Percentiles rank a stretch among this genome's conserved stretches.
Conservation (phyloP, 441 rosid species). For the Pelargonium citronellum region DNA sequence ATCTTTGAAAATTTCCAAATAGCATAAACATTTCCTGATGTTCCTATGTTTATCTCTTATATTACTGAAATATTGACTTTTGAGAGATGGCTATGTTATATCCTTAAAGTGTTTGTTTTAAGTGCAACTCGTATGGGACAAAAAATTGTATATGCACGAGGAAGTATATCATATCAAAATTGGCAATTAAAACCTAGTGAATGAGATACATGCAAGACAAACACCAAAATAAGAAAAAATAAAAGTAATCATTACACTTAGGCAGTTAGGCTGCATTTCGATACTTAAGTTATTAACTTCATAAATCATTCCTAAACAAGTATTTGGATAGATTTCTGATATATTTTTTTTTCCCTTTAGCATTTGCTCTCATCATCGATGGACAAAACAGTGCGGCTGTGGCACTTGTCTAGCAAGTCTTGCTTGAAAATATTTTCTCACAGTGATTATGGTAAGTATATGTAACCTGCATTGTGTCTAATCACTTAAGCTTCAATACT, state of each 20-base stretch:
- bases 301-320: background rate
- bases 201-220: background rate
- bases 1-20: too few relatives aligned
- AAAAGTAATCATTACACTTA: background rate
- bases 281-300: background rate
- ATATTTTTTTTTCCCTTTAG: conserved; percentile 33
- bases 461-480: conserved; percentile 15
- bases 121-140: too few relatives aligned
- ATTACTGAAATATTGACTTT: background rate
- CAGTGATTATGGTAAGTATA: conserved; percentile 54
- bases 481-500: too few relatives aligned
- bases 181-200: background rate
- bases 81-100: background rate
- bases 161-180: too few relatives aligned
- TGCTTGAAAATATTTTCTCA: conserved; percentile 68
- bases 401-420: conserved; percentile 59
- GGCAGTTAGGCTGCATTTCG: background rate
- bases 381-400: conserved; percentile 75
- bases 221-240: background rate
- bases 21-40: too few relatives aligned
- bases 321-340: background rate
- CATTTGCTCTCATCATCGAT: conserved; percentile 68
- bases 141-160: too few relatives aligned
- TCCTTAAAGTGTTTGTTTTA: too few relatives aligned
- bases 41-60: too few relatives aligned